phyloP scores from a whole-genome alignment of 2,329 filamentous ascomycete species.

The Purpureocillium lavendulum region DNA sequence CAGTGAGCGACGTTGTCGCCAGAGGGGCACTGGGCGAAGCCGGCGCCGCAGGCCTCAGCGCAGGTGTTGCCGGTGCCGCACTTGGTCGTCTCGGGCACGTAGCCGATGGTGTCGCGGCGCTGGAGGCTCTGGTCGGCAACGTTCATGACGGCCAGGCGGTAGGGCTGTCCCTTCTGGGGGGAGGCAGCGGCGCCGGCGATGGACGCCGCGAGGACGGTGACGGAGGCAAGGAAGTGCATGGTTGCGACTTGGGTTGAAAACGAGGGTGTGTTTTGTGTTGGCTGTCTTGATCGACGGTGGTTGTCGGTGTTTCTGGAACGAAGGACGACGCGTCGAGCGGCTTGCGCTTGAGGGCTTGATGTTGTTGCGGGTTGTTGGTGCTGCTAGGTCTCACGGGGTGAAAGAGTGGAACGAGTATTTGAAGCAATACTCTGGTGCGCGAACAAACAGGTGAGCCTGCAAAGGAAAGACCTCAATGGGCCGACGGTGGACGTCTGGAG shows the following conservation, averaged over 20 bases:
- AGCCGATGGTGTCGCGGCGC: constrained; percentile 37
- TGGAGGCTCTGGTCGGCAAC: constrained; percentile 30
- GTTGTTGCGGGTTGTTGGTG: too few relatives aligned
- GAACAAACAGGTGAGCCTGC: too few relatives aligned
- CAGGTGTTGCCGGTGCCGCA: constrained; percentile 45
- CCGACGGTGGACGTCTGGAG: too few relatives aligned
- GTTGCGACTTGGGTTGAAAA: constrained; percentile 11
- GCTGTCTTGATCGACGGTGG: too few relatives aligned
- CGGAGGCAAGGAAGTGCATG: constrained; percentile 25
- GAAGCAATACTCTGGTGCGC: background rate
- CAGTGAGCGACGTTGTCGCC: constrained; percentile 45
- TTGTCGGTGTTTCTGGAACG: too few relatives aligned
- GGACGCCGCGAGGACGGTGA: constrained; percentile 24
- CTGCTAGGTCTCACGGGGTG: background rate
- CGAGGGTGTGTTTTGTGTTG: too few relatives aligned
- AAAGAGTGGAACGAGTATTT: constrained; percentile 5
- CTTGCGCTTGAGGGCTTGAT: too few relatives aligned
- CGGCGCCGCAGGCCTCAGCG: constrained; percentile 44
- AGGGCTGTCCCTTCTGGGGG: constrained; percentile 19
- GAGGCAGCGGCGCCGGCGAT: constrained; percentile 20
- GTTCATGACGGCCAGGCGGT: constrained; percentile 27
- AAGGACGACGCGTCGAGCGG: too few relatives aligned
- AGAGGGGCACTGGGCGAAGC: constrained; percentile 40
- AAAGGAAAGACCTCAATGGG: too few relatives aligned
- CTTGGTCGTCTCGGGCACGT: constrained; percentile 36